These are phyloP conservation scores for Discostella stelligeroides DNA, from an alignment of 108 stramenopile species.

Conservation along the genomic window DNA sequence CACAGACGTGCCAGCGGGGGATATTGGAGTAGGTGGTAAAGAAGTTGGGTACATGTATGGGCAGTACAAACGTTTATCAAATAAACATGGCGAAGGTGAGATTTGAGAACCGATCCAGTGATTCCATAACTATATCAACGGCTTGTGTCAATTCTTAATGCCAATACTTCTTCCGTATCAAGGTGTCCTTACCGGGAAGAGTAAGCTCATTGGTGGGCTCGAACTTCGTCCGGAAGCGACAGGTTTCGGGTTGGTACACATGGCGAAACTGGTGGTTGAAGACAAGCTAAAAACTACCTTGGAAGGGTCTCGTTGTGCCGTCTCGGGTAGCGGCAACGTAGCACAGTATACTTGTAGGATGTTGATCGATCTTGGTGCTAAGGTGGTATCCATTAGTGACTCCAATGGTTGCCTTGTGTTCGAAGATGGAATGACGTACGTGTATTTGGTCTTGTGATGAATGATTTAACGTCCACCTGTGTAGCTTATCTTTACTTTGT, in stretches of 20 bases:
- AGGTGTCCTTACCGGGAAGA: constrained; percentile 78
- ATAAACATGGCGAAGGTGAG: constrained; percentile 65
- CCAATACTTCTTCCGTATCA: background rate
- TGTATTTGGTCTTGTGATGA: background rate
- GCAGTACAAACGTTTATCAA: constrained; percentile 74
- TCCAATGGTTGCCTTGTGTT: constrained; percentile 75
- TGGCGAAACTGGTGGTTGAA: constrained; percentile 70
- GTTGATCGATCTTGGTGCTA: constrained; percentile 66
- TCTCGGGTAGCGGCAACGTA: constrained; percentile 78
- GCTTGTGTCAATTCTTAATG: no score
- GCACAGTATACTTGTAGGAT: constrained; percentile 68
- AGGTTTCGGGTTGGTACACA: constrained; percentile 77
- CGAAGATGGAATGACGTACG: constrained; percentile 63
- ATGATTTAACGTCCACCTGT: background rate
- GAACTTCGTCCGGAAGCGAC: constrained; percentile 79
- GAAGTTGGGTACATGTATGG: constrained; percentile 87
- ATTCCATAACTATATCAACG: no score
- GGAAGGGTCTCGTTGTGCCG: constrained; percentile 63
- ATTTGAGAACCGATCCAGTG: no score
- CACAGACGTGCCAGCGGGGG: constrained; percentile 86
- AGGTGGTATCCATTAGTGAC: constrained; percentile 90
- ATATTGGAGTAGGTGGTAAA: constrained; percentile 84
- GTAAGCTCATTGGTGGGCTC: constrained; percentile 64
- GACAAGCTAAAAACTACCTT: constrained; percentile 48
- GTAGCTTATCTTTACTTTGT: background rate